phyloP scores from a whole-genome alignment of 345 rosid species.

The Erucastrum elatum region DNA sequence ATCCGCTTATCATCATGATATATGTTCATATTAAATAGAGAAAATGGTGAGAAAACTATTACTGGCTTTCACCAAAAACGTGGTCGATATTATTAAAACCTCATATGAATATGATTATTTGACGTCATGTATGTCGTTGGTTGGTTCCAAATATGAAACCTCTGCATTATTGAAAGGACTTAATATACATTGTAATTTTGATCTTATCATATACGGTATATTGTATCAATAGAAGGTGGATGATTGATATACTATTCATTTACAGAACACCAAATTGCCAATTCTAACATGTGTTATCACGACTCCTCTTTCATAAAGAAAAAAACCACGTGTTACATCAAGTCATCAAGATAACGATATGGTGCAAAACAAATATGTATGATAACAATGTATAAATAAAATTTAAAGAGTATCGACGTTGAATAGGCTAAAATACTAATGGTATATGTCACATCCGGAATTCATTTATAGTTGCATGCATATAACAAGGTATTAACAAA shows the following conservation, averaged over 20 bases:
- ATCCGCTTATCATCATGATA: background rate
- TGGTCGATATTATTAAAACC: background rate
- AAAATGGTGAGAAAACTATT: background rate
- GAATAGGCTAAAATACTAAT: background rate
- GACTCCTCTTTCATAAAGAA: background rate
- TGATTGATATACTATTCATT: background rate
- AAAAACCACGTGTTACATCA: background rate
- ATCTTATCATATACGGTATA: background rate
- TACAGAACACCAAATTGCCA: background rate
- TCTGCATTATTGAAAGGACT: background rate
- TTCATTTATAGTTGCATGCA: background rate
- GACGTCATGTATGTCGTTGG: background rate
- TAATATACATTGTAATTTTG: background rate
- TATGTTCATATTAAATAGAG: background rate
- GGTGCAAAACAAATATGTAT: background rate
- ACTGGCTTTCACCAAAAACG: background rate
- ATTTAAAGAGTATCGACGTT: background rate
- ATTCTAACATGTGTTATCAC: background rate
- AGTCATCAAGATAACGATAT: background rate
- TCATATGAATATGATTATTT: background rate
- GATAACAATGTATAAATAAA: background rate
- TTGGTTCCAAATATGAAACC: conserved; percentile 13
- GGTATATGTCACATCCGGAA: background rate
- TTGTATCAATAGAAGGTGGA: conserved; percentile 2
- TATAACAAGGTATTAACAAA: background rate